phyloP scores from a whole-genome alignment of 768 basidiomycete genomes.

The Mycena floridula region DNA sequence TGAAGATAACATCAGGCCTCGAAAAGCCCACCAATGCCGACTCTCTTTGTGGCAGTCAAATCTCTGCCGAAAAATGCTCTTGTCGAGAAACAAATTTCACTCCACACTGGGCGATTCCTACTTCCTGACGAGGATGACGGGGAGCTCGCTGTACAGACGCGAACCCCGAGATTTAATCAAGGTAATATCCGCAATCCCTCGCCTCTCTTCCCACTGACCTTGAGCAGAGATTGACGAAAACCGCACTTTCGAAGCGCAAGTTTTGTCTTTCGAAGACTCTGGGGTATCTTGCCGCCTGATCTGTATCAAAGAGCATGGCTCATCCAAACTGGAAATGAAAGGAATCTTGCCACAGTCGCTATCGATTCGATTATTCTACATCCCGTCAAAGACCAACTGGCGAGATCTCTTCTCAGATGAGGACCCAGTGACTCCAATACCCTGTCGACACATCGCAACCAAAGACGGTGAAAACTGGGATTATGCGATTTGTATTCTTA shows the following conservation, averaged over 20 bases:
- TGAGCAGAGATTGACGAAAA: too few relatives aligned
- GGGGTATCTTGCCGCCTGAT: too few relatives aligned
- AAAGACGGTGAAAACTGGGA: constrained; percentile 43
- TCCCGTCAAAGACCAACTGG: constrained; percentile 10
- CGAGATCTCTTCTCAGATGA: neutral
- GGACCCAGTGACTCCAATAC: constrained; percentile 39
- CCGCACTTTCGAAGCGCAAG: neutral
- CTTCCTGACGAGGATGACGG: constrained; percentile 38
- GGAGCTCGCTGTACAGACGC: neutral
- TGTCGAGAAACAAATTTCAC: constrained; percentile 70
- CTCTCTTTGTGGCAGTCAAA: constrained; percentile 56
- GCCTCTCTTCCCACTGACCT: too few relatives aligned
- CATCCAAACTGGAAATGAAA: too few relatives aligned
- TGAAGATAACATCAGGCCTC: neutral
- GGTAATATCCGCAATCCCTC: too few relatives aligned
- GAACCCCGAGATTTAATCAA: too few relatives aligned
- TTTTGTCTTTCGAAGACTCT: neutral
- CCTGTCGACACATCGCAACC: constrained; percentile 46
- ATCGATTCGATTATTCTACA: constrained; percentile 44
- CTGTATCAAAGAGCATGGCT: too few relatives aligned
- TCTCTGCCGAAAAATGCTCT: constrained; percentile 66
- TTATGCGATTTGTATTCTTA: constrained; percentile 46
- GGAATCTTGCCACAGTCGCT: too few relatives aligned
- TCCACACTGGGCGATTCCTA: constrained; percentile 61
- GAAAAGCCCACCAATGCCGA: constrained; percentile 16